Evolutionary conservation across 768 basidiomycete genomes (phyloP).

Genomic region (Mycena filopes): DNA sequence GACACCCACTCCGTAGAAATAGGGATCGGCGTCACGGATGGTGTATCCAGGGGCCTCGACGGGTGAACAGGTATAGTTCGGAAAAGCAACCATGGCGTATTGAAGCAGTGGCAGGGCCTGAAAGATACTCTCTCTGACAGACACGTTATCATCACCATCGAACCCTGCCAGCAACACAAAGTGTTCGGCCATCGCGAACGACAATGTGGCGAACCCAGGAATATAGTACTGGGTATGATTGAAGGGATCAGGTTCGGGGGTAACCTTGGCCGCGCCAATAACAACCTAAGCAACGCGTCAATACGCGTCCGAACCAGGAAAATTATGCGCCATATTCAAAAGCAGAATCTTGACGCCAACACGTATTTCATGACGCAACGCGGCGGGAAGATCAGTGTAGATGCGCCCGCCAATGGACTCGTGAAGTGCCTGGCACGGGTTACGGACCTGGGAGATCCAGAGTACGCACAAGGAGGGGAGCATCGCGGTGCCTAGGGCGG

Average conservation of each 20-base stretch:
- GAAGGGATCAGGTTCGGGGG: not conserved
- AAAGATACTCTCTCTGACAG: not conserved
- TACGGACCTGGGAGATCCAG: not conserved
- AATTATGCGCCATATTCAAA: not conserved
- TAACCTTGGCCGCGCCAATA: not conserved
- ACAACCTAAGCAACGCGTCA: not conserved
- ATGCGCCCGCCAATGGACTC: not conserved
- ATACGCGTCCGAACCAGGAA: not conserved
- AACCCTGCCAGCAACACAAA: not conserved
- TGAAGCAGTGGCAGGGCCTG: not conserved
- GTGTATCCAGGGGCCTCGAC: not conserved
- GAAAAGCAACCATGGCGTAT: not conserved
- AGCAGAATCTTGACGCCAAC: not conserved
- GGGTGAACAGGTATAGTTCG: not conserved
- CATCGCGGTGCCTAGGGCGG: not conserved
- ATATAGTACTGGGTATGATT: not conserved
- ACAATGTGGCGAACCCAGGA: not conserved
- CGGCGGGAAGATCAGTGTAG: not conserved
- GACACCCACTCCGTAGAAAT: not conserved
- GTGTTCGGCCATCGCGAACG: not conserved
- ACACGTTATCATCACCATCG: not conserved
- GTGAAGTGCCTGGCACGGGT: not conserved
- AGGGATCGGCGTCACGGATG: not conserved
- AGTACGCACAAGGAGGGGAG: not conserved
- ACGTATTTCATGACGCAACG: not conserved